A percentile compares a stretch with the other conserved stretches of the same genome.
Evolutionary conservation across 305 asterid genomes (phyloP).

Genomic region (Ilex paraguariensis): DNA sequence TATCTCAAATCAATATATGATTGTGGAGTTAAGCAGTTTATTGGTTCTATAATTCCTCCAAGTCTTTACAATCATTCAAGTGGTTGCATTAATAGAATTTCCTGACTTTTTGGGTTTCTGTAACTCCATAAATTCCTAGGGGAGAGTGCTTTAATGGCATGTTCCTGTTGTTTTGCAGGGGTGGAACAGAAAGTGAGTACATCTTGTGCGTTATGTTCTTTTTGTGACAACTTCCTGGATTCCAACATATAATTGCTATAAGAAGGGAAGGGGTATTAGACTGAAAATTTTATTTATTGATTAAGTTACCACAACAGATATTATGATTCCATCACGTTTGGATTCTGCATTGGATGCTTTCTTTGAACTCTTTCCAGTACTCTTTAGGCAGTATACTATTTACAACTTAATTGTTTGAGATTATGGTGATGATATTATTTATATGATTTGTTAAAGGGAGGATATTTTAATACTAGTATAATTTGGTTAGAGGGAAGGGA

Average conservation of each 20-base stretch:
- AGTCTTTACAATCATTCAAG: background rate
- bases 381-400: no score
- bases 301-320: background rate
- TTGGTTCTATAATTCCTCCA: background rate
- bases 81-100: background rate
- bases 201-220: background rate
- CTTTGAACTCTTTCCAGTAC: background rate
- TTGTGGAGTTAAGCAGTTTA: background rate
- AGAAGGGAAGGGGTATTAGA: background rate
- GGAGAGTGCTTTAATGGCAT: background rate
- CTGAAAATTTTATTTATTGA: background rate
- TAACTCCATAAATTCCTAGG: background rate
- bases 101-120: slow-evolving; percentile 5
- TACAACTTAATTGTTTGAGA: background rate
- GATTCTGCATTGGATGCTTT: background rate
- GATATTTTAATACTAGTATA: background rate
- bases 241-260: background rate
- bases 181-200: slow-evolving; percentile 94
- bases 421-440: background rate
- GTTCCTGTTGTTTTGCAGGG: slow-evolving; percentile 56
- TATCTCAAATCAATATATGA: background rate
- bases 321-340: background rate
- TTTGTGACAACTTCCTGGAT: background rate
- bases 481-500: background rate
- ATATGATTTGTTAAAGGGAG: no score